These are phyloP conservation scores for Gnetum montanum DNA, from an alignment of 75 land plant genomes.

Conservation along the genomic window DNA sequence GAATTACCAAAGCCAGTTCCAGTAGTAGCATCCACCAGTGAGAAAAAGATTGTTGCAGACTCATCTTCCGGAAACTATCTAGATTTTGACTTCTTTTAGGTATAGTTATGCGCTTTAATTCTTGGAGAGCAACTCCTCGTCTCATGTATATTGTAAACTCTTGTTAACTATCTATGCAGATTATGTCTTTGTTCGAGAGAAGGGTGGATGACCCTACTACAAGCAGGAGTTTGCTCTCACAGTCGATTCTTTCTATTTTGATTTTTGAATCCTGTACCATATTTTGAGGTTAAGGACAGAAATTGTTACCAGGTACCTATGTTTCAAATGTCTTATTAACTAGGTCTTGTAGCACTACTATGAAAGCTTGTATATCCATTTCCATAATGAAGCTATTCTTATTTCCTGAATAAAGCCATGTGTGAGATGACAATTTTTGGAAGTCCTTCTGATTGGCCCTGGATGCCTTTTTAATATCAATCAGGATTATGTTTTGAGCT, in stretches of 20 bases:
- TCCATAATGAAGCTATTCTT: background rate
- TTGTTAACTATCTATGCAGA: background rate
- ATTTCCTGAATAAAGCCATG: too few relatives aligned
- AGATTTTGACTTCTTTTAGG: constrained; percentile 10
- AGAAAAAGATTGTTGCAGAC: constrained; percentile 35
- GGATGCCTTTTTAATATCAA: too few relatives aligned
- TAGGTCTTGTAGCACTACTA: constrained; percentile 3
- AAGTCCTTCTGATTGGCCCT: too few relatives aligned
- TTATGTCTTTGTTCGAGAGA: too few relatives aligned
- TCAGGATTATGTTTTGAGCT: too few relatives aligned
- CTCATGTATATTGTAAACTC: constrained; percentile 1
- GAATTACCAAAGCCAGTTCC: constrained; percentile 26
- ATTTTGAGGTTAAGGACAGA: background rate
- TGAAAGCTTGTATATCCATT: constrained; percentile 6
- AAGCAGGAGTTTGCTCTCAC: constrained; percentile 1
- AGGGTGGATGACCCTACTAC: background rate
- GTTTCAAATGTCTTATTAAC: constrained; percentile 4
- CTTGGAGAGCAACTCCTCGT: background rate
- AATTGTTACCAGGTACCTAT: background rate
- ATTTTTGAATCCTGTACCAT: constrained; percentile 2
- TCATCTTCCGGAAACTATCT: constrained; percentile 6
- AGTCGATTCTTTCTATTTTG: constrained; percentile 1
- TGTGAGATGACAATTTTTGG: too few relatives aligned
- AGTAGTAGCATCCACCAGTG: constrained; percentile 18
- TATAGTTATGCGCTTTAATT: background rate